Conservation (phyloP, 345 rosid genomes). For the Eucalyptus tenuipes region DNA sequence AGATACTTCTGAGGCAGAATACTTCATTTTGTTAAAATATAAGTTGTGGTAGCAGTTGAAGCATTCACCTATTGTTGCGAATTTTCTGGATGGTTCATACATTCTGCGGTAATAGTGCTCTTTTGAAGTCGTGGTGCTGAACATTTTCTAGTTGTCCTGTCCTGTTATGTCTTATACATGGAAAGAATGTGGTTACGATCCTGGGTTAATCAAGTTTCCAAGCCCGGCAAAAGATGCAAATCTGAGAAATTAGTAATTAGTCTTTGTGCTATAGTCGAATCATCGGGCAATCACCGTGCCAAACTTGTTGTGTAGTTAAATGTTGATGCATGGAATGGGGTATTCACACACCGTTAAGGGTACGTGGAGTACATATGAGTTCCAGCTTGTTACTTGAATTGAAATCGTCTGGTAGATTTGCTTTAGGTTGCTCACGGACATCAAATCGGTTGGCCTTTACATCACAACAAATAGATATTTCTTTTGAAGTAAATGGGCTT, state of each 20-base stretch:
- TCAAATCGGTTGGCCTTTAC: not conserved
- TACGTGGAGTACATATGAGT: fast-evolving
- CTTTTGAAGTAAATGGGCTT: not conserved
- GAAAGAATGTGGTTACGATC: not conserved
- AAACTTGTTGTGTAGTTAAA: not conserved
- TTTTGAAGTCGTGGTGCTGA: not conserved
- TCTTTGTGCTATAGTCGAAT: not conserved
- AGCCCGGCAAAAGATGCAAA: not conserved
- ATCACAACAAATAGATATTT: fast-evolving
- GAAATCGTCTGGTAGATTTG: not conserved
- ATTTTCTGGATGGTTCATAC: not conserved
- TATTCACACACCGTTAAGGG: not conserved
- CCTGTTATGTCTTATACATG: not conserved
- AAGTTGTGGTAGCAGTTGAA: not conserved
- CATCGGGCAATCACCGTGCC: not conserved
- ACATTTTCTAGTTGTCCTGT: not conserved
- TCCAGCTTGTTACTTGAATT: not conserved
- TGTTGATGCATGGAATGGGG: not conserved
- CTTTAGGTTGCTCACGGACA: not conserved
- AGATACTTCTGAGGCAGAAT: not conserved
- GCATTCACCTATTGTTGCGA: not conserved
- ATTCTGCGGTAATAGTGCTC: not conserved
- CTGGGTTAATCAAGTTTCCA: not conserved
- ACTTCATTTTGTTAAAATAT: not conserved
- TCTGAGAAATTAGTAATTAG: not conserved